A percentile compares a stretch with the other conserved stretches of the same genome.
Evolutionary conservation across 1,139 yeast species (phyloP).

Genomic region (Debaryomyces sp.): DNA sequence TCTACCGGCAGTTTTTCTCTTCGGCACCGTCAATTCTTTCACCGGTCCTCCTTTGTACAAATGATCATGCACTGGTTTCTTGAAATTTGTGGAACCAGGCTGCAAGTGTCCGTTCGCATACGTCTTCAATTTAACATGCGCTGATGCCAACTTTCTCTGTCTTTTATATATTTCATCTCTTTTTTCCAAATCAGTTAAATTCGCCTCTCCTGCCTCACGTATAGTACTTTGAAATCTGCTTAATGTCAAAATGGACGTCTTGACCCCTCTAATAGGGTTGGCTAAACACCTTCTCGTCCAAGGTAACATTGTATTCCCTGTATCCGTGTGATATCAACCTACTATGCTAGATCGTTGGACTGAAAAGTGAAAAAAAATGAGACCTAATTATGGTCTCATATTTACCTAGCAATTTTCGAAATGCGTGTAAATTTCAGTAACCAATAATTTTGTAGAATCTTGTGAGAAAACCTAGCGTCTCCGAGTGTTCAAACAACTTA

Average conservation of each 20-base stretch:
- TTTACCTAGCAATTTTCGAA: slow-evolving; percentile 4
- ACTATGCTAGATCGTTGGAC: neutral
- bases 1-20: slow-evolving; percentile 83
- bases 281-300: slow-evolving; percentile 16
- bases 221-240: slow-evolving; percentile 15
- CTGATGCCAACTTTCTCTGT: slow-evolving; percentile 73
- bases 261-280: slow-evolving; percentile 4
- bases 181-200: slow-evolving; percentile 69
- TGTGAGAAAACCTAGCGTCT: slow-evolving; percentile 9
- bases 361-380: slow-evolving; percentile 6
- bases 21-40: slow-evolving; percentile 71
- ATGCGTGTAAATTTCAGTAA: slow-evolving; percentile 11
- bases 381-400: slow-evolving; percentile 6
- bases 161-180: slow-evolving; percentile 74
- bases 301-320: slow-evolving; percentile 14
- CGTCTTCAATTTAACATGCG: slow-evolving; percentile 70
- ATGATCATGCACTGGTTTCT: slow-evolving; percentile 85
- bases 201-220: slow-evolving; percentile 16
- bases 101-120: slow-evolving; percentile 73
- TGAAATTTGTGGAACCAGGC: slow-evolving; percentile 89
- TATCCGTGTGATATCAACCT: neutral
- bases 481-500: slow-evolving; percentile 7
- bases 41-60: slow-evolving; percentile 85
- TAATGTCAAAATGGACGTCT: slow-evolving; percentile 5
- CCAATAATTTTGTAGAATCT: slow-evolving; percentile 9